phyloP scores from a whole-genome alignment of 2,329 filamentous ascomycete genomes.

The Dothidotthia symphoricarpi region DNA sequence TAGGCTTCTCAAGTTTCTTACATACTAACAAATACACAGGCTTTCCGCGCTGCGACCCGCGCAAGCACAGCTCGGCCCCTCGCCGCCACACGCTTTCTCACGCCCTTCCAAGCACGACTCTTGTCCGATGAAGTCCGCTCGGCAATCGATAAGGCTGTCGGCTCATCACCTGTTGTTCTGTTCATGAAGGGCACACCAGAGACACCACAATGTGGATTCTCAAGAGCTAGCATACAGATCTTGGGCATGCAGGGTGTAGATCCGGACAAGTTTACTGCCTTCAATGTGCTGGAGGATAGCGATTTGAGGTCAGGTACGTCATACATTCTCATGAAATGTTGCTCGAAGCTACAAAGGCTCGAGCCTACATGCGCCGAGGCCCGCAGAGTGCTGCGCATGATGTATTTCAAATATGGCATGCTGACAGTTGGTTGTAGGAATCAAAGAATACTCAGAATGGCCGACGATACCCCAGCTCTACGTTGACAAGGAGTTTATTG shows the following conservation, averaged over 20 bases:
- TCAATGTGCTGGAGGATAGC: conserved; percentile 91
- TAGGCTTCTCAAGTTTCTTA: background rate
- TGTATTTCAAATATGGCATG: background rate
- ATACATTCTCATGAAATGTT: background rate
- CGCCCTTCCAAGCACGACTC: conserved; percentile 58
- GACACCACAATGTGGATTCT: conserved; percentile 95
- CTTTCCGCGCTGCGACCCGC: conserved; percentile 38
- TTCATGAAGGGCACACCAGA: conserved; percentile 99
- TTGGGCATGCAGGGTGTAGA: conserved; percentile 92
- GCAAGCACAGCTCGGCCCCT: conserved; percentile 26
- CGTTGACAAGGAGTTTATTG: conserved; percentile 91
- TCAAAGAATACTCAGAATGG: conserved; percentile 99
- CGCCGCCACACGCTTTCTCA: conserved; percentile 46
- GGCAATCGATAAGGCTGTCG: conserved; percentile 88
- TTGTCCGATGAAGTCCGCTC: conserved; percentile 76
- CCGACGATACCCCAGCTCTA: conserved; percentile 98
- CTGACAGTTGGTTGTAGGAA: conserved; percentile 57
- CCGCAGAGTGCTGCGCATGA: background rate
- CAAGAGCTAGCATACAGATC: conserved; percentile 90
- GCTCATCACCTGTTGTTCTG: conserved; percentile 84
- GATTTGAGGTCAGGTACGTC: conserved; percentile 73
- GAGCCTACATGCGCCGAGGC: too few relatives aligned
- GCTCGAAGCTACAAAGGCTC: background rate
- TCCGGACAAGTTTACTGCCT: conserved; percentile 93
- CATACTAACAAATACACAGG: conserved; percentile 23